A percentile compares a stretch with the other conserved stretches of the same genome.
Evolutionary conservation across 768 basidiomycete genomes (phyloP).

Genomic region (Xanthoconium stramineum): DNA sequence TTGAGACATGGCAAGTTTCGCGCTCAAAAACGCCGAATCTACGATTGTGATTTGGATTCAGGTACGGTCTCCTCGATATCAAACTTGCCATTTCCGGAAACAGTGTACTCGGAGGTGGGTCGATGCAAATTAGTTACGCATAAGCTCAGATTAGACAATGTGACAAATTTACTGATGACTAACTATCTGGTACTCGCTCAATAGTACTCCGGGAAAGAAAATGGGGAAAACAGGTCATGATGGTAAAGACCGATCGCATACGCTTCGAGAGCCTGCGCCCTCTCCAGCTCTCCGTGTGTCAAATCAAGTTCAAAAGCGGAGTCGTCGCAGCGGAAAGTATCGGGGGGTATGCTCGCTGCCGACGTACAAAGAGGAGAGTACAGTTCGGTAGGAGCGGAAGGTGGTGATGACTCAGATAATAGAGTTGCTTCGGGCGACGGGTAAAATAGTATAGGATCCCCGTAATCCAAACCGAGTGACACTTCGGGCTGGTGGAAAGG

Average conservation of each 20-base stretch:
- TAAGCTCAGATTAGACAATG: too few relatives aligned
- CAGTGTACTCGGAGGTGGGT: too few relatives aligned
- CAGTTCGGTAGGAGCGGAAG: not conserved
- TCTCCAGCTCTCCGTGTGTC: slow-evolving; percentile 21
- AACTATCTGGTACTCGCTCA: not conserved
- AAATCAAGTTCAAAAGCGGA: slow-evolving; percentile 1
- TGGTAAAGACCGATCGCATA: slow-evolving; percentile 30
- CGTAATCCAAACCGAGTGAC: too few relatives aligned
- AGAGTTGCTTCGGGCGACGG: not conserved
- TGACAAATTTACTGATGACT: too few relatives aligned
- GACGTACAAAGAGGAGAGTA: not conserved
- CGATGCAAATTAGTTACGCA: too few relatives aligned
- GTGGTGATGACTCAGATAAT: not conserved
- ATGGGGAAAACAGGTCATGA: slow-evolving; percentile 22
- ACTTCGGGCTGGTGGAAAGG: too few relatives aligned
- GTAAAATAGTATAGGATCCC: too few relatives aligned
- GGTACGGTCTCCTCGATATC: slow-evolving; percentile 8
- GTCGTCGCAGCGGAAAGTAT: slow-evolving; percentile 1
- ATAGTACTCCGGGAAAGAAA: slow-evolving; percentile 17
- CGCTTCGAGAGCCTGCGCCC: slow-evolving; percentile 27
- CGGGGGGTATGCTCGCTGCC: not conserved
- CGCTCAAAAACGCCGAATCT: too few relatives aligned
- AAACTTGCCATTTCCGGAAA: slow-evolving; percentile 8
- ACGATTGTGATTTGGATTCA: too few relatives aligned
- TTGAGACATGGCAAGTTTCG: too few relatives aligned